phyloP scores from a whole-genome alignment of 1,139 yeast genomes.

The Eremothecium coryli region DNA sequence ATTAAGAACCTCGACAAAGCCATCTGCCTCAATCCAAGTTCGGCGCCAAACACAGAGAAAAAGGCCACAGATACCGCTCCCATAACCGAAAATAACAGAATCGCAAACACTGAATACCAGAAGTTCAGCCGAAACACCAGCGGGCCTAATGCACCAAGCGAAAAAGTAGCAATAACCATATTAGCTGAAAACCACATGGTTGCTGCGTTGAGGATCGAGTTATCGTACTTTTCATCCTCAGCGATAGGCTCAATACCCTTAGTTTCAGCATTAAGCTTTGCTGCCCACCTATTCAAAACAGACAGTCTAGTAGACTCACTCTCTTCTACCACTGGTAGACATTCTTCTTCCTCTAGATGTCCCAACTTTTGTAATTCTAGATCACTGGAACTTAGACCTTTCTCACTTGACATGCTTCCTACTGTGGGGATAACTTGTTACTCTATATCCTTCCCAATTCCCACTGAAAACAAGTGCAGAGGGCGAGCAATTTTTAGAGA shows the following conservation, averaged over 20 bases:
- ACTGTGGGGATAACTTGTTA: too few species aligned
- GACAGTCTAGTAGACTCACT: slow-evolving; percentile 16
- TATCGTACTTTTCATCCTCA: slow-evolving; percentile 41
- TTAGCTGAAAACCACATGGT: slow-evolving; percentile 93
- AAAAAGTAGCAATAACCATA: slow-evolving; percentile 74
- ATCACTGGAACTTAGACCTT: neutral
- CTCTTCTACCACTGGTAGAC: slow-evolving; percentile 11
- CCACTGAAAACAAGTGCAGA: too few species aligned
- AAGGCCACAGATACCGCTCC: slow-evolving; percentile 77
- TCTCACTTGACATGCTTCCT: too few species aligned
- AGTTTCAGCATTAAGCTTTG: slow-evolving; percentile 36
- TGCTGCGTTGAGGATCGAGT: slow-evolving; percentile 59
- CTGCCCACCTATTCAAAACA: slow-evolving; percentile 31
- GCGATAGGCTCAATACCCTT: slow-evolving; percentile 42
- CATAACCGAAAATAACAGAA: slow-evolving; percentile 61
- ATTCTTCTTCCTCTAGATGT: slow-evolving; percentile 10
- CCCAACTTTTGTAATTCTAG: neutral
- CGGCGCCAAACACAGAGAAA: slow-evolving; percentile 76
- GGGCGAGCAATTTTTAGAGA: too few species aligned
- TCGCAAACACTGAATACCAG: slow-evolving; percentile 54
- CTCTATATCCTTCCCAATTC: too few species aligned
- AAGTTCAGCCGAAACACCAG: slow-evolving; percentile 42
- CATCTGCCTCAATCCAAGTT: slow-evolving; percentile 84
- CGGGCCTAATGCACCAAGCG: slow-evolving; percentile 75
- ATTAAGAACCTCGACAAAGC: slow-evolving; percentile 66